Base-by-base conservation (phyloP, 768 basidiomycete species). In the Phanerodontia chrysosporium region DNA sequence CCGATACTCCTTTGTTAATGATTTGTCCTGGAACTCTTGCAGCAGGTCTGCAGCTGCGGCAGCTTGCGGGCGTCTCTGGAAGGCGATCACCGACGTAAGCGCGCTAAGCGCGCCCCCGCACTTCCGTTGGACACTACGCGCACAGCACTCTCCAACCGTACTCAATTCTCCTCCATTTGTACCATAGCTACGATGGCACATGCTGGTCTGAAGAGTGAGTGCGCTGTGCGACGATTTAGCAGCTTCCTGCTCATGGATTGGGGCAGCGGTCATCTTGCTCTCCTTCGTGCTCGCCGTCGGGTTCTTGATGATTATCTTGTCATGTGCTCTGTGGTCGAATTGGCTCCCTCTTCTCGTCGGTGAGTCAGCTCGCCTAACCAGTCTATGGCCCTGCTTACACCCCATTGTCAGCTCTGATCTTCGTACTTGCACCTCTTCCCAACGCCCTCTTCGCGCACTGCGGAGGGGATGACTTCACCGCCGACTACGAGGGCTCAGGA, bases 301-400 rank as follows among this genome's bases (percentile, higher is more conserved):
- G n/a, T 99, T 99, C 78, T 77, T 99, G 58, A 84, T 98, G 69
- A 92, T 98, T 69, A 99, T 99, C 72, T 86, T 99, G 24, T 93
- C 93, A 1, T 98, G 97, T 71, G 97, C 97, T 7, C 77, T 98
- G 29, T 98, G 89, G 88, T 76, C 85, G 14, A 99, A 99, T 72
- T 99, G 97, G 97, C 80, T 98, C 22, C 97, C 97, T 32, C 80
- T 99, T 52, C 81, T 98, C 63, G 96, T 98, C 63, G 97, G 97
- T 97, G 65, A 62, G 90, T 78, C 21, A 21, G 22, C 35, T 39
- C n/a, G n/a, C 29, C 1, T 29, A 5, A 13, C 28, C 18, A 12
- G 10, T n/a, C 8, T 4, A 9, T 30, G 7, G 4, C 24, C 49
- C 9, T 27, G 18, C 49, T 51, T 27, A 49, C 18, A 18, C 3